Conservation (phyloP, 2,329 filamentous ascomycete genomes). For the Penicillium sp. region DNA sequence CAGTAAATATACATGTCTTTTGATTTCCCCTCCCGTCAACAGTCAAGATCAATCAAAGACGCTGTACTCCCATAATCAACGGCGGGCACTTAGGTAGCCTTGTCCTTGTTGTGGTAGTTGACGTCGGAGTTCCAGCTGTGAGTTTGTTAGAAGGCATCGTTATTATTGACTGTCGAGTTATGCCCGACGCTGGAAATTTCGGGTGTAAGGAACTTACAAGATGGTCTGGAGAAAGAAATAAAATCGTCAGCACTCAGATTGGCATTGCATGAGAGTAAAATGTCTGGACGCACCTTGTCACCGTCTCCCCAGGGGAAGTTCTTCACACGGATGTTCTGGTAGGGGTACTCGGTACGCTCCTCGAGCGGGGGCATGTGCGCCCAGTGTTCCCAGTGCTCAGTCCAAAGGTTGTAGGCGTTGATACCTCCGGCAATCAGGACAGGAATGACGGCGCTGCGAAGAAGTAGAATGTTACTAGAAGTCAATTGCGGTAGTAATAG, state of each 20-base stretch:
- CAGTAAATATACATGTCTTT: too few species aligned
- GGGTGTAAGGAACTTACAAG: slow-evolving; percentile 47
- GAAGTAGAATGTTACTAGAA: too few species aligned
- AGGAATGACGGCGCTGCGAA: slow-evolving; percentile 62
- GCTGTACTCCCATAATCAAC: too few species aligned
- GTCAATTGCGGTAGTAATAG: too few species aligned
- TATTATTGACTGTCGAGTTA: too few species aligned
- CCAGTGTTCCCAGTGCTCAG: slow-evolving; percentile 96
- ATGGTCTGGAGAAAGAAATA: slow-evolving; percentile 45
- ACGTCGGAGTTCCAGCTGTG: slow-evolving; percentile 85
- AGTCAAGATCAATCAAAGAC: too few species aligned
- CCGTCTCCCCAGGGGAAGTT: slow-evolving; percentile 93
- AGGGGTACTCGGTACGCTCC: slow-evolving; percentile 86
- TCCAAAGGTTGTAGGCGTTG: slow-evolving; percentile 89
- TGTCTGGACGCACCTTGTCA: too few species aligned
- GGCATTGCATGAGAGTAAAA: too few species aligned
- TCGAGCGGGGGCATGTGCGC: slow-evolving; percentile 73
- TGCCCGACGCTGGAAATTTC: too few species aligned
- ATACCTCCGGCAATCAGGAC: slow-evolving; percentile 59
- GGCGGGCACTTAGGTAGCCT: slow-evolving; percentile 45
- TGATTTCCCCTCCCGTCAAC: too few species aligned
- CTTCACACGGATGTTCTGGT: slow-evolving; percentile 95
- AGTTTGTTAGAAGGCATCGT: too few species aligned
- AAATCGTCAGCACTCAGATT: background rate
- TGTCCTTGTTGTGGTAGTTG: slow-evolving; percentile 96